Evolutionary conservation across 2,329 filamentous ascomycete genomes (phyloP), one percentile per base, ranked within the genome.

Genomic region (Aspergillus fumigatus): DNA sequence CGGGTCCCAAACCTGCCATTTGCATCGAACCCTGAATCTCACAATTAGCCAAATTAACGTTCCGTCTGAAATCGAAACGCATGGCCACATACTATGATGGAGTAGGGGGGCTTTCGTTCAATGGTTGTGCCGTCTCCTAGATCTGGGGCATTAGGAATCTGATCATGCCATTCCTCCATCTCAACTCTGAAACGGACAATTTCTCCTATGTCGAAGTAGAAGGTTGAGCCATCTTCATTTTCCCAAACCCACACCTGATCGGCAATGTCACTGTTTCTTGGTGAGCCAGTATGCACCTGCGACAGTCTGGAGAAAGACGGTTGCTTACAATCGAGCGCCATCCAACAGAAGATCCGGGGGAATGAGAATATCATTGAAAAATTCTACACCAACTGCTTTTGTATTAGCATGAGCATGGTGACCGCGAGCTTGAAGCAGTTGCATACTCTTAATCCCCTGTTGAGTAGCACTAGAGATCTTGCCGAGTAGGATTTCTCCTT

Each of bases 291-390:
- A 27, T 25, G 21, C 48, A 10, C 25, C 52, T 32, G 9, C 17
- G 10, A 14, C 21, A 47, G 43, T 47, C 14, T 3, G 2, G 11
- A 32, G 27, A 27, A n/a, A 38, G 23, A 32, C 21, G 25, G 7
- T 14, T 26, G 77, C 86, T 76, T 75, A 92, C 88, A 90, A 96
- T 70, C 84, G 82, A 26, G 87, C 85, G n/a, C 85, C 86, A 27
- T 89, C 84, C 41, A 92, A 89, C 3, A 96, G 80, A 61, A 90
- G 85, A 54, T 86, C 82, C 38, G 84, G 85, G 1, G 84, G 90
- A 60, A 97, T 85, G 57, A 90, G 88, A 32, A 99, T 91, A 61
- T 97, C 92, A 65, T 93, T 89, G 65, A 97, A 99, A 73, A 99
- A 99, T 60, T 96, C 90, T 3, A 92, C 88, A 50, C 87, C 86